phyloP scores from a whole-genome alignment of 495 filamentous ascomycete species.

The Venustampulla echinocandica region DNA sequence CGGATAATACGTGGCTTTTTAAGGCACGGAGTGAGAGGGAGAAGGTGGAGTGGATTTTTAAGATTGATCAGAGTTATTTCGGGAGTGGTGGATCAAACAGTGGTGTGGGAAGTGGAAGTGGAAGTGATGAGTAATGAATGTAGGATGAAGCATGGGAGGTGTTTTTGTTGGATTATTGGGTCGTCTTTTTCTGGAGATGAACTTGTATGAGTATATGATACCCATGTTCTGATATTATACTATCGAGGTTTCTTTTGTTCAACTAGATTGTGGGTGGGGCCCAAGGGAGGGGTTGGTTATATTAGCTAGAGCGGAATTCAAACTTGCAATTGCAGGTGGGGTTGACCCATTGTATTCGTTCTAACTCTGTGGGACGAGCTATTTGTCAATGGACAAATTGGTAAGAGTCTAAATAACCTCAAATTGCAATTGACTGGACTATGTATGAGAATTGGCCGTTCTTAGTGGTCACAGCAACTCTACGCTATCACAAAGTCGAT shows the following conservation, averaged over 20 bases:
- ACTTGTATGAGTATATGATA: slow-evolving; percentile 20
- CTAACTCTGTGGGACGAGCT: too few relatives aligned
- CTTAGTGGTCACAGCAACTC: too few relatives aligned
- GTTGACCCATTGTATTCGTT: too few relatives aligned
- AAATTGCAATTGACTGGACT: too few relatives aligned
- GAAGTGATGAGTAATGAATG: slow-evolving; percentile 6
- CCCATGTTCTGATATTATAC: slow-evolving; percentile 18
- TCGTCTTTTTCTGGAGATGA: not conserved
- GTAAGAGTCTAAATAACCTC: too few relatives aligned
- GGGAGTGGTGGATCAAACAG: slow-evolving; percentile 3
- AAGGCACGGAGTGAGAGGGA: slow-evolving; percentile 77
- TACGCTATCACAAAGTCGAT: too few relatives aligned
- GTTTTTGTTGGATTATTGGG: not conserved
- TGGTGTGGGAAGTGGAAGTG: slow-evolving; percentile 5
- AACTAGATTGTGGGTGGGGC: too few relatives aligned
- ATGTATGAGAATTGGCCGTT: too few relatives aligned
- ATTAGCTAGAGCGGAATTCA: too few relatives aligned
- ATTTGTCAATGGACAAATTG: too few relatives aligned
- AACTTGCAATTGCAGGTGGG: too few relatives aligned
- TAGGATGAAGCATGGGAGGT: not conserved
- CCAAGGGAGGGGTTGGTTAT: too few relatives aligned
- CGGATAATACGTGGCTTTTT: slow-evolving; percentile 90
- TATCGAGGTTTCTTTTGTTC: slow-evolving; percentile 13
- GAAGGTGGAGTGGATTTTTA: slow-evolving; percentile 90
- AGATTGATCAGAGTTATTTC: slow-evolving; percentile 52